A percentile compares a stretch with the other conserved stretches of the same genome.
Conservation (phyloP, 192 early-diverging fungal species). For the Coemansia sp. region DNA sequence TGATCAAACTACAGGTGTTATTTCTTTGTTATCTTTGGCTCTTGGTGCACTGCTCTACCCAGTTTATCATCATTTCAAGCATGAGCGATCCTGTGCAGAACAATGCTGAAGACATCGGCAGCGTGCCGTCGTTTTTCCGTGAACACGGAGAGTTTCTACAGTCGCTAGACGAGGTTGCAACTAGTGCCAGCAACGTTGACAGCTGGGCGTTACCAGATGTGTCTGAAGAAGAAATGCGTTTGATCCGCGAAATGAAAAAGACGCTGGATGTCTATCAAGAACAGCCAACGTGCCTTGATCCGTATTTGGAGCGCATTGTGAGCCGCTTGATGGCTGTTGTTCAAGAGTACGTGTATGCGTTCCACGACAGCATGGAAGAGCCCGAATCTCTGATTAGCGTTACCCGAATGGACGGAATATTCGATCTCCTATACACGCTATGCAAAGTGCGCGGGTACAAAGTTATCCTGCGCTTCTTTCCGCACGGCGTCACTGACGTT, state of each 20-base stretch:
- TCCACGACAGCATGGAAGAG: slow-evolving; percentile 14
- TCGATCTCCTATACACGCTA: slow-evolving; percentile 66
- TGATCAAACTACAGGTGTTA: too few relatives aligned
- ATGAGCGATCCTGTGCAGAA: slow-evolving; percentile 19
- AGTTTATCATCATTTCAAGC: not conserved
- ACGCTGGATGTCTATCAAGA: slow-evolving; percentile 47
- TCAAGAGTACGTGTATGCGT: slow-evolving; percentile 30
- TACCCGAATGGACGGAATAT: slow-evolving; percentile 25
- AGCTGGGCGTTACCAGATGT: slow-evolving; percentile 14
- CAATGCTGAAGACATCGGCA: slow-evolving; percentile 23
- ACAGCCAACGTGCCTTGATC: slow-evolving; percentile 50
- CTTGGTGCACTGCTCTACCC: not conserved
- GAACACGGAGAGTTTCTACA: slow-evolving; percentile 36
- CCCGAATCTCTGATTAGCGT: not conserved
- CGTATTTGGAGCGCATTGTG: slow-evolving; percentile 46
- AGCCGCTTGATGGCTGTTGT: slow-evolving; percentile 24
- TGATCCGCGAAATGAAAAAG: slow-evolving; percentile 21
- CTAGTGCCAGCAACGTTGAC: slow-evolving; percentile 12
- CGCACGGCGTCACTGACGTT: slow-evolving; percentile 84
- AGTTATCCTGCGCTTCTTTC: slow-evolving; percentile 85
- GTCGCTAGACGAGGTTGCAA: slow-evolving; percentile 14
- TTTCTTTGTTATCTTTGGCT: not conserved
- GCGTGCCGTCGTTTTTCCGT: slow-evolving; percentile 43
- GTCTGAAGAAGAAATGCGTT: slow-evolving; percentile 18
- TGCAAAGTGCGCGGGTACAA: slow-evolving; percentile 90